Evolutionary conservation across 2,329 filamentous ascomycete genomes (phyloP), one percentile per base, ranked within the genome.

Genomic region (Pleoardoris graminearum): DNA sequence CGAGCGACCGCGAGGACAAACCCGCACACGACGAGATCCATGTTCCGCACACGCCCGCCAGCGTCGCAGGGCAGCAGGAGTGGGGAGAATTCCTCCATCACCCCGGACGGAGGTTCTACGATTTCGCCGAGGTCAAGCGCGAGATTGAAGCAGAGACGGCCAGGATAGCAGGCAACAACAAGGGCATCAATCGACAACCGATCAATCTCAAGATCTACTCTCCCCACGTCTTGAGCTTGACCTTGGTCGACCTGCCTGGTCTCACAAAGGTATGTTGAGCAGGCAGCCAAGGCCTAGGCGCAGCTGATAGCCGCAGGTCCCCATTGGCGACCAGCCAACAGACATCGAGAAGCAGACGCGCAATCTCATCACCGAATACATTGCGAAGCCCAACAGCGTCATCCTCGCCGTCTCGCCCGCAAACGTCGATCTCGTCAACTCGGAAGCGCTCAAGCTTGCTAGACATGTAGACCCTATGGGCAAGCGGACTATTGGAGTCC

Each of bases 131-230:
- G 72, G 93, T 99, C 65, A 94, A 95, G 76, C 86, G 90, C 69
- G 94, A 99, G 77, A 97, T 99, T 66, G 94, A 97, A 78, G 92
- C 90, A 59, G 94, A 99, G 79, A 99, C 95, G 17, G 86, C 91
- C 53, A 86, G 94, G 66, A 96, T 99, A 79, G 90, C 89, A 53
- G 94, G 94, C 66, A 95, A 85, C 78, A 99, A 99, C 79, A 97
- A 97, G 77, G 94, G 94, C 67, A 99, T 99, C 79, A 97, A 96
- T 75, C 83, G 94, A 59, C 90, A 96, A 72, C 91, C 94, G 54
- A 99, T 99, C 75, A 97, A 99, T 77, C 84, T 99, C 62, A 97
- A 97, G 74, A 94, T 99, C 59, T 99, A 96, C 79, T 97, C 94
- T 39, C 92, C 94, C 21, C 89, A 97, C 74, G 94, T 99, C 54